These are phyloP conservation scores for Plasmopara halstedii DNA, from an alignment of 352 stramenopile species.

Conservation along the genomic window DNA sequence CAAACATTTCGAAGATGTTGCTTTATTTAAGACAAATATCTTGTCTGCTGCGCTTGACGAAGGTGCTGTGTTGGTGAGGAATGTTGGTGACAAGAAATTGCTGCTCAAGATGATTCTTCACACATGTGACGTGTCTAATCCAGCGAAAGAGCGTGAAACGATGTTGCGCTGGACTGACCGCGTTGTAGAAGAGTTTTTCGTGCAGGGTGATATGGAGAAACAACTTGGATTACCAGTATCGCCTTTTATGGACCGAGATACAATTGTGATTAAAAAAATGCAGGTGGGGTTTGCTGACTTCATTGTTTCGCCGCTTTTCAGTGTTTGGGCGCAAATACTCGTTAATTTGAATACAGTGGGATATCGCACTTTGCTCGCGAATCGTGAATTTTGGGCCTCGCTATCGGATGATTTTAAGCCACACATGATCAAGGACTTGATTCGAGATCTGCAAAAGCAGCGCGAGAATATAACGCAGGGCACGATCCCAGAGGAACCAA, in stretches of 20 bases:
- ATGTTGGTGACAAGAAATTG: constrained; percentile 80
- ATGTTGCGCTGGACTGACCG: constrained; percentile 91
- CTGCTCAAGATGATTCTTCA: constrained; percentile 88
- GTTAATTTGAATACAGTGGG: constrained; percentile 51
- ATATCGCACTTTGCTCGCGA: constrained; percentile 62
- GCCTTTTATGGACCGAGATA: constrained; percentile 91
- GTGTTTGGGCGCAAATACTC: constrained; percentile 79
- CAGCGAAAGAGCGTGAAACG: constrained; percentile 78
- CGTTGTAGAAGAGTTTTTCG: constrained; percentile 94
- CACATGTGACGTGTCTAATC: constrained; percentile 93
- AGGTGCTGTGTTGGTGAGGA: constrained; percentile 69
- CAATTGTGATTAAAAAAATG: constrained; percentile 88
- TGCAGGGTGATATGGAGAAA: constrained; percentile 94
- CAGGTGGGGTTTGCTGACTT: constrained; percentile 95
- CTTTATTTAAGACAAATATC: constrained; percentile 85
- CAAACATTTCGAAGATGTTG: constrained; percentile 84
- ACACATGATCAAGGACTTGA: constrained; percentile 73
- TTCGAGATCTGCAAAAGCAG: constrained; percentile 49
- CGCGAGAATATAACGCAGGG: constrained; percentile 20
- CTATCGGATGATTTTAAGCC: constrained; percentile 81
- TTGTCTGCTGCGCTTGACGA: constrained; percentile 53
- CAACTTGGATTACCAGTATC: constrained; percentile 80
- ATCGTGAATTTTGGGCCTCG: constrained; percentile 78
- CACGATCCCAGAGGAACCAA: constrained; percentile 25
- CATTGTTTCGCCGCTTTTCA: constrained; percentile 85